phyloP scores from a whole-genome alignment of 1,284 basidiomycete genomes.

The Abortiporus biennis region DNA sequence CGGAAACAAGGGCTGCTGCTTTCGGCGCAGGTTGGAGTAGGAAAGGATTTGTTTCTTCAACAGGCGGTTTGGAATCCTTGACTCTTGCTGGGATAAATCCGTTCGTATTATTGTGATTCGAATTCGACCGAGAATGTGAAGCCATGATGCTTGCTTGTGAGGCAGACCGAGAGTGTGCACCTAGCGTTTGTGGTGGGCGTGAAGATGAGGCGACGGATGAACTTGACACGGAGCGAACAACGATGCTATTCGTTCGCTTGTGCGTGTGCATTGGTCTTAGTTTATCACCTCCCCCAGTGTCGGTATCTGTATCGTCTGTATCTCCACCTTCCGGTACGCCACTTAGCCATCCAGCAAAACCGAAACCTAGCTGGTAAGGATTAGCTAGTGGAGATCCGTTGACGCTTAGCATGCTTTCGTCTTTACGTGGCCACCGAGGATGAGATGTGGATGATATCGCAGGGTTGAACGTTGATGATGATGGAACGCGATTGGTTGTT shows the following conservation, averaged over 20 bases:
- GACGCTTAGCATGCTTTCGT: slow-evolving; percentile 68
- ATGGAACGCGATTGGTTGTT: slow-evolving; percentile 44
- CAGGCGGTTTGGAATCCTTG: slow-evolving; percentile 5
- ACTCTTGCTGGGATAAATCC: slow-evolving; percentile 17
- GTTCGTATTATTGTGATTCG: slow-evolving; percentile 23
- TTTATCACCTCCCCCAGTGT: slow-evolving; percentile 8
- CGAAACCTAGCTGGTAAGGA: slow-evolving; percentile 53
- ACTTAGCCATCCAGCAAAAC: slow-evolving; percentile 27
- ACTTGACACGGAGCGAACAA: slow-evolving; percentile 47
- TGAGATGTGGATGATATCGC: slow-evolving; percentile 57
- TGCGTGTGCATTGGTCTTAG: slow-evolving; percentile 21
- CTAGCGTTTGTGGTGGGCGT: slow-evolving; percentile 32
- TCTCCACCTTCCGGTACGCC: slow-evolving; percentile 18
- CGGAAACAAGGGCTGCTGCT: slow-evolving; percentile 40
- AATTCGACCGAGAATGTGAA: slow-evolving; percentile 7
- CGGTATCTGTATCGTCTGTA: slow-evolving; percentile 14
- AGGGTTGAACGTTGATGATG: slow-evolving; percentile 68
- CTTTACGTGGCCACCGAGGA: slow-evolving; percentile 53
- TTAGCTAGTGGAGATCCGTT: slow-evolving; percentile 76
- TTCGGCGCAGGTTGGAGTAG: slow-evolving; percentile 10
- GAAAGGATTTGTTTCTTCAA: slow-evolving; percentile 12
- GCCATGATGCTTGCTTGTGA: slow-evolving; percentile 24
- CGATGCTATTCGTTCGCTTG: slow-evolving; percentile 55
- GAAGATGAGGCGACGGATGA: slow-evolving; percentile 20
- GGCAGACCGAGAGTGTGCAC: slow-evolving; percentile 34